Evolutionary conservation across 1,284 basidiomycete species (phyloP).

Genomic region (Meira miltonrushii): DNA sequence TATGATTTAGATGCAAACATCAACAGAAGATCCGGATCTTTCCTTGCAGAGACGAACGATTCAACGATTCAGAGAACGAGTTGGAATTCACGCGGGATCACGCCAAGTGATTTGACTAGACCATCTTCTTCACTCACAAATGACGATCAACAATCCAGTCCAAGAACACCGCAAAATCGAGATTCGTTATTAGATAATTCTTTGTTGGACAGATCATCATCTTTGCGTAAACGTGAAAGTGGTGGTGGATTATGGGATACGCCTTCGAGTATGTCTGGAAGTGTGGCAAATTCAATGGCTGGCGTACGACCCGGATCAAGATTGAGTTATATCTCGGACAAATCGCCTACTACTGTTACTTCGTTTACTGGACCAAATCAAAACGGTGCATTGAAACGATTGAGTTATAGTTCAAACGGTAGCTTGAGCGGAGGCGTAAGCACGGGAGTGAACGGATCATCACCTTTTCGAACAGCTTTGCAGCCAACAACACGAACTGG

Average conservation of each 20-base stretch:
- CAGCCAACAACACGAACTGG: background rate
- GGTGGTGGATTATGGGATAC: background rate
- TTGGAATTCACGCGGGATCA: background rate
- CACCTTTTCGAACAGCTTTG: background rate
- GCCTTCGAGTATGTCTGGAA: background rate
- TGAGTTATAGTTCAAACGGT: constrained; percentile 29
- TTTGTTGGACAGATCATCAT: background rate
- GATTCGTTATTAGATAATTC: background rate
- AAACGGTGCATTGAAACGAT: constrained; percentile 30
- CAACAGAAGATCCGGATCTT: background rate
- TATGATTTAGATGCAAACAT: constrained; percentile 23
- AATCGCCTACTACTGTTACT: background rate
- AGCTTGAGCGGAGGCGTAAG: background rate
- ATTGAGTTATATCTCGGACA: constrained; percentile 9
- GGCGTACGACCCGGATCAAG: background rate
- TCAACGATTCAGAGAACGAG: background rate
- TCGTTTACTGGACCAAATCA: constrained; percentile 22
- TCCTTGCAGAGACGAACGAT: background rate
- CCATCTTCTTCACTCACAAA: constrained; percentile 27
- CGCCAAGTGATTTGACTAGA: constrained; percentile 21
- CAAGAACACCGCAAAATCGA: constrained; percentile 1
- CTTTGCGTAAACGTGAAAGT: background rate
- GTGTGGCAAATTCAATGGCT: background rate
- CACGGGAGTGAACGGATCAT: background rate
- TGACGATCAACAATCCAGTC: constrained; percentile 19